Conservation (phyloP, 768 basidiomycete species). For the Phallus indusiatus region DNA sequence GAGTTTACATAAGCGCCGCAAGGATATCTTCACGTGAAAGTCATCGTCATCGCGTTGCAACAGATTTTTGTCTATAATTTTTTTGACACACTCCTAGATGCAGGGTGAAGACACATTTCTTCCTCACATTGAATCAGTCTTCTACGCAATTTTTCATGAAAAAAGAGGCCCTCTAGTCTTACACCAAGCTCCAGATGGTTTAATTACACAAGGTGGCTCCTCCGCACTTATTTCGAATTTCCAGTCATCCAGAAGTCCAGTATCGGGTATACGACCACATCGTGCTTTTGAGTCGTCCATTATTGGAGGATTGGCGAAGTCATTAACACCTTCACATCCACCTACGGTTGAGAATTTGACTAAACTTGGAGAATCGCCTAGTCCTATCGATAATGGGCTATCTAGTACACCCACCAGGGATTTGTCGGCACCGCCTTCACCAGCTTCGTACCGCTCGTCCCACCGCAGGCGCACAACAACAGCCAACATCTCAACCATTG, state of each 20-base stretch:
- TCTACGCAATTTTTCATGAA: slow-evolving; percentile 90
- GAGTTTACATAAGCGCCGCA: too few species aligned
- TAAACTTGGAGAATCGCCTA: background rate
- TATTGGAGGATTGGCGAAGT: background rate
- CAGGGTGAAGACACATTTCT: slow-evolving; percentile 58
- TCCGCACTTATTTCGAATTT: slow-evolving; percentile 15
- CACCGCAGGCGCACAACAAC: background rate
- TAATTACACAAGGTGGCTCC: slow-evolving; percentile 43
- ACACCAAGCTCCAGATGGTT: slow-evolving; percentile 89
- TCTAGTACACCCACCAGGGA: slow-evolving; percentile 5
- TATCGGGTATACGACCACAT: background rate
- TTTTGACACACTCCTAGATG: slow-evolving; percentile 19
- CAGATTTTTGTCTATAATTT: background rate
- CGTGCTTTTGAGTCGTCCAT: background rate
- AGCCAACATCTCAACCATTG: background rate
- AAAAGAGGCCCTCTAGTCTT: slow-evolving; percentile 80
- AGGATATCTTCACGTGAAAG: background rate
- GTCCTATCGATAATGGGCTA: background rate
- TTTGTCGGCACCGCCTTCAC: slow-evolving; percentile 4
- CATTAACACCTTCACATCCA: background rate
- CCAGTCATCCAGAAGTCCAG: background rate
- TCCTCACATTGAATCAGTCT: slow-evolving; percentile 75
- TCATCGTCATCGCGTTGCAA: background rate
- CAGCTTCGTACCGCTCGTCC: background rate
- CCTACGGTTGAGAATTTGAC: background rate